Evolutionary conservation across 208 protist species (phyloP), one percentile per base, ranked within the genome.

Genomic region (Kentomonas sorsogonicus): DNA sequence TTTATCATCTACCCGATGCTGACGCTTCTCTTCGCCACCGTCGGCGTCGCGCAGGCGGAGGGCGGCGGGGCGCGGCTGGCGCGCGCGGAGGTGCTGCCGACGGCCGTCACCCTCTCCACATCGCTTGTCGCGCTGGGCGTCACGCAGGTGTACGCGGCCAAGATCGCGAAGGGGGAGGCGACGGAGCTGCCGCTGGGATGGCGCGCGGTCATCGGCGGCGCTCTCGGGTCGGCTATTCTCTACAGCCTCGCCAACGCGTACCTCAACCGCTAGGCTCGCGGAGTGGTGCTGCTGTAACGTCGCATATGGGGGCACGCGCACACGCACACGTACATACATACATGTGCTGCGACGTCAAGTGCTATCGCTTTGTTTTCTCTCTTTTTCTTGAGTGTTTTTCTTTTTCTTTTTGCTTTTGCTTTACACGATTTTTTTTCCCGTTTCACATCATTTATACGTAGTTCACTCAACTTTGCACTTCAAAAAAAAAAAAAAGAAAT

Each of bases 1-100:
- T 70, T 59, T 44, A 41, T 70, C 25, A 22, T 60, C 2, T 70
- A 70, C 29, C 64, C 64, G 18, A n/a, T n/a, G n/a, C n/a, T n/a
- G n/a, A n/a, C n/a, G n/a, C n/a, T n/a, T n/a, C n/a, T n/a, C n/a
- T 31, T 52, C 33, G 9, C 52, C 0, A 50, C 36, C 0, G 29
- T 48, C 16, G 16, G 16, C 10, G 47, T 16, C 16, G 64, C 63
- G n/a, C 54, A 53, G 47, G 23, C 44, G 18, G 22, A 38, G 1
- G 41, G 51, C 4, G 40, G 33, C 18, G 43, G 40, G 3, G 23
- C 57, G 38, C 40, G 72, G 26, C 10, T 62, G 15, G 51, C 39
- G 13, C n/a, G n/a, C n/a, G n/a, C n/a, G n/a, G n/a, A n/a, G n/a
- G n/a, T n/a, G n/a, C n/a, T n/a, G n/a, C n/a, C n/a, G n/a, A n/a